phyloP scores from a whole-genome alignment of 768 basidiomycete genomes.

The Clavulina sp. region DNA sequence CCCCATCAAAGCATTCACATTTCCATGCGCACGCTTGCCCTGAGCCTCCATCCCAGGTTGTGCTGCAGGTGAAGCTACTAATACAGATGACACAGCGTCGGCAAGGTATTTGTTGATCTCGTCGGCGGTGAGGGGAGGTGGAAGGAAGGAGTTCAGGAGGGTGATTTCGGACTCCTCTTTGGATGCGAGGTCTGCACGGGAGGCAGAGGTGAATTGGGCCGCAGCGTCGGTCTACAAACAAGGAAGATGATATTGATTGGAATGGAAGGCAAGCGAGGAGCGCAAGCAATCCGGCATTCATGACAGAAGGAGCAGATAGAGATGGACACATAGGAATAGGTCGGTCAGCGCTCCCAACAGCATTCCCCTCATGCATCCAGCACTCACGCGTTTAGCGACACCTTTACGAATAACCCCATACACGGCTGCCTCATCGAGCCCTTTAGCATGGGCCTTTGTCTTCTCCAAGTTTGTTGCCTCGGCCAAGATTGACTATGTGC shows the following conservation, averaged over 20 bases:
- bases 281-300: background rate
- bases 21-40: no score
- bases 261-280: background rate
- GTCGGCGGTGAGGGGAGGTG: slow-evolving; percentile 5
- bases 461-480: slow-evolving; percentile 10
- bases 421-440: slow-evolving; percentile 7
- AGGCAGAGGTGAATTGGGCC: slow-evolving; percentile 2
- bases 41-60: no score
- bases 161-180: slow-evolving; percentile 6
- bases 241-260: no score
- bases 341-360: background rate
- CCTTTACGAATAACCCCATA: slow-evolving; percentile 5
- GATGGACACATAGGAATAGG: background rate
- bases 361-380: no score
- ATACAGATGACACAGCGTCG: background rate
- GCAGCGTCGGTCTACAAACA: slow-evolving; percentile 7
- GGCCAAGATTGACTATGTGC: slow-evolving; percentile 5
- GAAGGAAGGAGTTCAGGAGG: slow-evolving; percentile 7
- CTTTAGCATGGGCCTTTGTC: background rate
- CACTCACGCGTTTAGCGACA: slow-evolving; percentile 6
- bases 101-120: slow-evolving; percentile 8
- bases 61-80: background rate
- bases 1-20: background rate
- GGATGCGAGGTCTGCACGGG: slow-evolving; percentile 7
- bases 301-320: no score